Evolutionary conservation across 2,329 filamentous ascomycete genomes (phyloP), one percentile per base, ranked within the genome.

Genomic region (Talaromyces atroroseus): DNA sequence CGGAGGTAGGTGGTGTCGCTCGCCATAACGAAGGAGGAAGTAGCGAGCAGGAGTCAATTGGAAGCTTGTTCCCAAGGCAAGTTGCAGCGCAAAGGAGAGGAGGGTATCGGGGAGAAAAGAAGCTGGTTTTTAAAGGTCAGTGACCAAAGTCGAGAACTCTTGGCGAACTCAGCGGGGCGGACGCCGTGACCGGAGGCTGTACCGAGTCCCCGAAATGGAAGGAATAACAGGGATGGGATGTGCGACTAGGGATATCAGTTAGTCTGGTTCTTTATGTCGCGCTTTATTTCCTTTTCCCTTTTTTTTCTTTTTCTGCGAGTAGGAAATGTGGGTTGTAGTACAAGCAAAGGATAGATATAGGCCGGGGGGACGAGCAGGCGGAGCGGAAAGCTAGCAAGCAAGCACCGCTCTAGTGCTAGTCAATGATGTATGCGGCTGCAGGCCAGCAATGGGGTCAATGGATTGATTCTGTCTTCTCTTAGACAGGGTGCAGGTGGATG

Each of bases 101-200:
- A 10, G 29, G n/a, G 20, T 24, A 12, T 21, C 50, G n/a, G 45
- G 18, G 14, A 48, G 21, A 24, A 26, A 34, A 32, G 12, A 48
- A 21, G 29, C 14, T 14, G 29, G 20, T 20, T 44, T 49, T 42
- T 40, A 34, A 34, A 42, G 49, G 18, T 16, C 23, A 26, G 44
- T 47, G 42, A 51, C 29, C 16, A 21, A 18, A 53, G 44, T 49
- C 45, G 52, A 54, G 45, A n/a, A 54, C 23, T 54, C 52, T 54
- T 54, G 52, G 52, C 51, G 11, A 23, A 21, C 34, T 49, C 32
- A 38, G 56, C 56, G 56, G 56, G 56, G 56, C 56, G 52, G 56
- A 24, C 56, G 56, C 56, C 56, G 56, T 54, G 52, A 58, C 56
- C 56, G 56, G 56, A 58, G 56, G 44, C 42, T 38, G 44, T 40